Base-by-base conservation (phyloP, 2,329 filamentous ascomycete species). In the Trichoderma sp. region DNA sequence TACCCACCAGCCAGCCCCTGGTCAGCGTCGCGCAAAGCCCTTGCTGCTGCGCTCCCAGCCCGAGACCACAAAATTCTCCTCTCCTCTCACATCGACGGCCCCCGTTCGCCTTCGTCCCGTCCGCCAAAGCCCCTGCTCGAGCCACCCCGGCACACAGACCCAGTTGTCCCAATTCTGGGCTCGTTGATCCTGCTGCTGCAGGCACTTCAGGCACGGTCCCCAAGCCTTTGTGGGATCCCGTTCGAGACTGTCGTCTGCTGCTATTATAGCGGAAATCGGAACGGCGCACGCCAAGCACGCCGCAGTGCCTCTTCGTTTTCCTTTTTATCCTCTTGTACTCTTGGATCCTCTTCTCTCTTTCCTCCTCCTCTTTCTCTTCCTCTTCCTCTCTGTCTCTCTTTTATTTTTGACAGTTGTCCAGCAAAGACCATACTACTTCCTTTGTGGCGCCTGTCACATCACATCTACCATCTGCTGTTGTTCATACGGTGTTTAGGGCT, bases 141-240 rank as follows among this genome's bases (percentile, higher is more conserved):
- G 21, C 63, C 37, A 66, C 63, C 63, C 63, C 63, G 37, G 63
- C 61, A 14, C 30, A 30, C 61, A 66, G 30, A 30, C 61, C 61
- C 61, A n/a, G 51, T 30, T 52, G 21, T 66, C 61, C 51, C 55
- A 60, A 60, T 32, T 59, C 39, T 34, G 39, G 51, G 43, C 39
- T 61, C 52, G 66, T 68, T 68, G 51, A 68, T 68, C 59, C 59
- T 52, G 43, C 59, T 59, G 51, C 66, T 68, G 66, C 68, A 66
- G 68, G 68, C 68, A 69, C 68, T 66, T 59, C 43, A 69, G 68
- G 61, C 54, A 64, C 66, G 59, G 66, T 54, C 51, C 46, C 61
- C 55, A 65, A 66, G 51, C 68, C 68, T 61, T 66, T 54, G 61
- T 39, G 39, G 63, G 63, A 66, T 69, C 68, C 55, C 11, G 61